phyloP scores from a whole-genome alignment of 75 land plant genomes.

The Larix kaempferi region DNA sequence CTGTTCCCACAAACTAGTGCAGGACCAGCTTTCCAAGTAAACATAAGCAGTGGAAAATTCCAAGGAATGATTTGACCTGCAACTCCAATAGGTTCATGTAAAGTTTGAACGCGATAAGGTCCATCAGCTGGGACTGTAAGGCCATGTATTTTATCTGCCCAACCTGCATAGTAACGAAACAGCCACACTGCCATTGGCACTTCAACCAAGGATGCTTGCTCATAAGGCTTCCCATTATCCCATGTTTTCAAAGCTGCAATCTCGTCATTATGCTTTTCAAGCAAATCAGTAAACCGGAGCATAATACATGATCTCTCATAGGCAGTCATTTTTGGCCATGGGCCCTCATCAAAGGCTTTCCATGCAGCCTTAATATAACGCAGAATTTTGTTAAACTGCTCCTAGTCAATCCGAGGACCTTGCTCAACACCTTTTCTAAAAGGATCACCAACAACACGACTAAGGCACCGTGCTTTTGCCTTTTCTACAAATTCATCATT shows the following conservation, averaged over 20 bases:
- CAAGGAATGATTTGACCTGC: constrained; percentile 96
- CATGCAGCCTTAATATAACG: too few relatives aligned
- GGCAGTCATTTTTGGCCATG: too few relatives aligned
- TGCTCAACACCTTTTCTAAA: too few relatives aligned
- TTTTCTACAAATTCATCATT: too few relatives aligned
- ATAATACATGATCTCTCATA: constrained; percentile 61
- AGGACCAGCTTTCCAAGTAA: constrained; percentile 73
- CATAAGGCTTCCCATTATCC: constrained; percentile 85
- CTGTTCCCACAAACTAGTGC: constrained; percentile 72
- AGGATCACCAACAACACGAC: too few relatives aligned
- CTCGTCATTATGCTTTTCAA: constrained; percentile 83
- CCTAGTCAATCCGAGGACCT: too few relatives aligned
- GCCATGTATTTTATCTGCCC: constrained; percentile 98
- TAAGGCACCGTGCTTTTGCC: too few relatives aligned
- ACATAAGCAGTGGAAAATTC: constrained; percentile 95
- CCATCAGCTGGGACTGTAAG: constrained; percentile 74
- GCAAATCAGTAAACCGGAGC: constrained; percentile 59
- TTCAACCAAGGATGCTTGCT: constrained; percentile 54
- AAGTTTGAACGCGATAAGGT: constrained; percentile 47
- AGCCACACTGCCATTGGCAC: constrained; percentile 52
- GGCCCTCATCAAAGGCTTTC: too few relatives aligned
- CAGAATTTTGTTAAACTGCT: too few relatives aligned
- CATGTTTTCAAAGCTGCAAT: constrained; percentile 74
- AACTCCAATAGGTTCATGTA: constrained; percentile 93
- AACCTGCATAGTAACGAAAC: constrained; percentile 86